Evolutionary conservation across 2,329 filamentous ascomycete species (phyloP).

Genomic region (Pseudogymnoascus sp.): DNA sequence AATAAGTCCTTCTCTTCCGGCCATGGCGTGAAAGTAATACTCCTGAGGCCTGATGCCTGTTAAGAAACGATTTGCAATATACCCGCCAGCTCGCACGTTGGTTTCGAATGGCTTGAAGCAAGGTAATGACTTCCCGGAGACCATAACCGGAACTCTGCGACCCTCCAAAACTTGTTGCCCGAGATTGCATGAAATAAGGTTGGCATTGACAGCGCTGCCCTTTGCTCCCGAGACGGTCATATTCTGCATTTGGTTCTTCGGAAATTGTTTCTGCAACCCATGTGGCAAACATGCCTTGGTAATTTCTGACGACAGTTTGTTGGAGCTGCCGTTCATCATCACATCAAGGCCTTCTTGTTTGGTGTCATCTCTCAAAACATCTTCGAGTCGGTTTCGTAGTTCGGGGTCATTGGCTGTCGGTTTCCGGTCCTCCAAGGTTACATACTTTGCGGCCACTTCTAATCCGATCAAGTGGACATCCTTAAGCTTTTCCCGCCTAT

Average conservation of each 20-base stretch:
- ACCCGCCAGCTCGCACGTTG: slow-evolving; percentile 80
- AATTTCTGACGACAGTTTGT: slow-evolving; percentile 66
- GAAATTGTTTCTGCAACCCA: slow-evolving; percentile 84
- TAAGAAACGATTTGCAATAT: slow-evolving; percentile 92
- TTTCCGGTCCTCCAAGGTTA: slow-evolving; percentile 63
- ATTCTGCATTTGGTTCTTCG: slow-evolving; percentile 95
- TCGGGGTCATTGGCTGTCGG: slow-evolving; percentile 59
- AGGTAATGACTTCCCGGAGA: slow-evolving; percentile 90
- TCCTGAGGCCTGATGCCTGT: slow-evolving; percentile 95
- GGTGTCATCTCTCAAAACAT: slow-evolving; percentile 79
- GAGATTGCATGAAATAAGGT: slow-evolving; percentile 94
- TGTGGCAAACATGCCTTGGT: slow-evolving; percentile 71
- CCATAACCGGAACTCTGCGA: slow-evolving; percentile 90
- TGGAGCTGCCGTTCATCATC: slow-evolving; percentile 66
- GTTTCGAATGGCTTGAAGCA: slow-evolving; percentile 93
- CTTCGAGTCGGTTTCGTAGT: slow-evolving; percentile 71
- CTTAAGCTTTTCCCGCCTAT: slow-evolving; percentile 59
- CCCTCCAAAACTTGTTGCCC: slow-evolving; percentile 96
- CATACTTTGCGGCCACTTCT: slow-evolving; percentile 77
- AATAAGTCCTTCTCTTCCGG: slow-evolving; percentile 93
- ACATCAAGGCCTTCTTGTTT: slow-evolving; percentile 90
- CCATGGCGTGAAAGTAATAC: slow-evolving; percentile 99
- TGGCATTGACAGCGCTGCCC: slow-evolving; percentile 86
- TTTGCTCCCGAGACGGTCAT: slow-evolving; percentile 98
- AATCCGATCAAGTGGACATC: slow-evolving; percentile 64